Evolutionary conservation across 75 land plant genomes (phyloP).

Genomic region (Selaginella tamariscina): DNA sequence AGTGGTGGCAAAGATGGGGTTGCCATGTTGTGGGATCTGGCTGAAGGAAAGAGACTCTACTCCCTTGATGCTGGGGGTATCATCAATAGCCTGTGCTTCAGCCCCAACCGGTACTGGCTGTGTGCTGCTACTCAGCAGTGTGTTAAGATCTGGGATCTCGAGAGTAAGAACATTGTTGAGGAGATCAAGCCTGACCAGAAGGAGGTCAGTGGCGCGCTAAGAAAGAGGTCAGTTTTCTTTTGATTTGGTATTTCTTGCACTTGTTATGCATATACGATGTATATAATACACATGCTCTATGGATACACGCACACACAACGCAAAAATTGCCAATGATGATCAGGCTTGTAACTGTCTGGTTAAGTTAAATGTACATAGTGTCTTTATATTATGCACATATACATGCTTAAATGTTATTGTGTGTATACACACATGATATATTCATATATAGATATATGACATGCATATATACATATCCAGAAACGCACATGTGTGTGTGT

Average conservation of each 20-base stretch:
- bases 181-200: constrained; percentile 58
- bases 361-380: too few relatives aligned
- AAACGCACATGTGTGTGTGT: too few relatives aligned
- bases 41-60: constrained; percentile 70
- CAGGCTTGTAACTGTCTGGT: too few relatives aligned
- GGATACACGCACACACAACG: too few relatives aligned
- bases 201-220: too few relatives aligned
- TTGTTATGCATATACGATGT: background rate
- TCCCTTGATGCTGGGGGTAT: constrained; percentile 61
- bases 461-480: too few relatives aligned
- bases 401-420: too few relatives aligned
- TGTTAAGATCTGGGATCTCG: constrained; percentile 85
- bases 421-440: too few relatives aligned
- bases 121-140: constrained; percentile 70
- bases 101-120: constrained; percentile 88
- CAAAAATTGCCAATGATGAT: too few relatives aligned
- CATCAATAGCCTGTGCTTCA: constrained; percentile 67
- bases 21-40: constrained; percentile 74
- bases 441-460: too few relatives aligned
- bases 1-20: constrained; percentile 84
- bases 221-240: background rate
- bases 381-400: too few relatives aligned
- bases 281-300: too few relatives aligned
- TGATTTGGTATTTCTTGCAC: background rate
- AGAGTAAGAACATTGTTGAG: constrained; percentile 74